Evolutionary conservation across 768 basidiomycete genomes (phyloP).

Genomic region (Termitomyces sp.): DNA sequence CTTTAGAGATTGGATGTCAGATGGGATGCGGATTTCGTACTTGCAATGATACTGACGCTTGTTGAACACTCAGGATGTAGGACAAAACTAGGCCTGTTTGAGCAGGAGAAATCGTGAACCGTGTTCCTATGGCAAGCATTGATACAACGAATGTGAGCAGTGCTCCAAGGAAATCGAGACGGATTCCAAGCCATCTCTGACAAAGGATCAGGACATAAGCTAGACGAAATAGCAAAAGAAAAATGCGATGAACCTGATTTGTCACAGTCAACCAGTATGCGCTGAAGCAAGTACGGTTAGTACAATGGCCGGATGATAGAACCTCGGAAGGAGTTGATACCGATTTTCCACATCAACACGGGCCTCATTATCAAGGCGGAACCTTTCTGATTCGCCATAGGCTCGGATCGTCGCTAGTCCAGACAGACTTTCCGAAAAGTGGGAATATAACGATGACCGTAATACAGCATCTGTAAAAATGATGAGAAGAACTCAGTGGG

Average conservation of each 20-base stretch:
- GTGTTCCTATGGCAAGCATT: constrained; percentile 70
- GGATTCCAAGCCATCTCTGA: constrained; percentile 82
- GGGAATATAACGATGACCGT: constrained; percentile 82
- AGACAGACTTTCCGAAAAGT: constrained; percentile 88
- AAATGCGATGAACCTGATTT: constrained; percentile 59
- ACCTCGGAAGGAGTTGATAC: constrained; percentile 22
- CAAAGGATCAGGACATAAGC: constrained; percentile 12
- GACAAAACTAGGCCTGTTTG: constrained; percentile 76
- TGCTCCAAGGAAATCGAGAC: constrained; percentile 81
- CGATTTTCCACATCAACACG: constrained; percentile 83
- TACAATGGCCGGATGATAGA: background rate
- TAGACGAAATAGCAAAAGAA: background rate
- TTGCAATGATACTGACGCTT: constrained; percentile 35
- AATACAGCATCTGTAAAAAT: constrained; percentile 67
- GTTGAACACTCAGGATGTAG: constrained; percentile 78
- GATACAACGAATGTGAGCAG: constrained; percentile 74
- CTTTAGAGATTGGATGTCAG: constrained; percentile 24
- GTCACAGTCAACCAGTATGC: constrained; percentile 86
- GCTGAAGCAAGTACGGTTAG: constrained; percentile 22
- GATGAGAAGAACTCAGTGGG: background rate
- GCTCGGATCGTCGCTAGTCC: constrained; percentile 88
- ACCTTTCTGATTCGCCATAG: constrained; percentile 77
- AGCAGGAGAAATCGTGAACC: constrained; percentile 73
- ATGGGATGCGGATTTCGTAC: background rate
- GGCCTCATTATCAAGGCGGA: constrained; percentile 70